These are phyloP conservation scores for Protomyces pachydermus DNA, from an alignment of 1,139 yeast genomes.

Conservation along the genomic window DNA sequence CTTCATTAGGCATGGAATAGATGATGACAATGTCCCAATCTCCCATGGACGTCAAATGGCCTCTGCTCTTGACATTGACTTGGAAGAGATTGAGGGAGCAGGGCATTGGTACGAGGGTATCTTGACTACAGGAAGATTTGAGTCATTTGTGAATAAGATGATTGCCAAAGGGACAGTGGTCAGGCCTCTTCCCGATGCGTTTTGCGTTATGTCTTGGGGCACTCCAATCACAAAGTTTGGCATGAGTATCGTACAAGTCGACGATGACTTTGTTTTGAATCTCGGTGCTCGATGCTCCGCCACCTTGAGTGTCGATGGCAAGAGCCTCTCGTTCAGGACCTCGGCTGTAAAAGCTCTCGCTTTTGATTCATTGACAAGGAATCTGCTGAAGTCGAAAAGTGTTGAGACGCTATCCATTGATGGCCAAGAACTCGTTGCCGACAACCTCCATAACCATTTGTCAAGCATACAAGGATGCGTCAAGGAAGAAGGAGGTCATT, in stretches of 20 bases:
- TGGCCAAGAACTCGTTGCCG: neutral
- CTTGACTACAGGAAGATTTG: neutral
- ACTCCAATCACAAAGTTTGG: neutral
- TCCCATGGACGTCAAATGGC: constrained; percentile 7
- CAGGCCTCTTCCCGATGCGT: neutral
- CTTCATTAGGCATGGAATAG: constrained; percentile 2
- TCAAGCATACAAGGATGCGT: neutral
- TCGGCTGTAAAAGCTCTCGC: neutral
- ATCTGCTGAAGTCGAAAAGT: neutral
- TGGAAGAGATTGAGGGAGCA: neutral
- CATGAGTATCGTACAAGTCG: neutral
- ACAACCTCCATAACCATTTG: neutral
- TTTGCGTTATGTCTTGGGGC: constrained; percentile 2
- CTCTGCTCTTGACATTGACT: neutral
- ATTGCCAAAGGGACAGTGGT: neutral
- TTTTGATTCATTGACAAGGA: neutral
- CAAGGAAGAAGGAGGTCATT: neutral
- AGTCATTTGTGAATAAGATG: neutral
- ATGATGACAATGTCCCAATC: constrained; percentile 14
- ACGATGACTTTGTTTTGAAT: neutral
- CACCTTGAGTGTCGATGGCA: neutral
- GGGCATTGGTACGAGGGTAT: constrained; percentile 10
- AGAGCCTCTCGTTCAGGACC: neutral
- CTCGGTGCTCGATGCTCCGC: neutral
- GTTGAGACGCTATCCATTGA: neutral